Percentiles rank a stretch among this genome's conserved stretches.
Evolutionary conservation across 2,329 filamentous ascomycete genomes (phyloP).

Genomic region (Canariomyces notabilis): DNA sequence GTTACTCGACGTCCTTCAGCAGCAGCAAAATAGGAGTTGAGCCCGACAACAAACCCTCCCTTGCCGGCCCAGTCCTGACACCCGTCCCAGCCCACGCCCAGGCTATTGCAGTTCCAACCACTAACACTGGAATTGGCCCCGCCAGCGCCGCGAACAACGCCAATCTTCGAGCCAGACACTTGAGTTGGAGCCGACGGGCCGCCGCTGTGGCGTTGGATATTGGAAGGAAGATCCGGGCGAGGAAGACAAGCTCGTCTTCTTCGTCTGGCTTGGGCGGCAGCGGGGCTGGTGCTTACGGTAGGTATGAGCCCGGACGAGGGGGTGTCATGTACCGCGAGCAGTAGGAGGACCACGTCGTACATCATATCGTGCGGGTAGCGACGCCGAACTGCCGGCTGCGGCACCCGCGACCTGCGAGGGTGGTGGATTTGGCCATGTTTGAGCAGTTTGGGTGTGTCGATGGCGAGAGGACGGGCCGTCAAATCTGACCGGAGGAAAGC

Average conservation of each 20-base stretch:
- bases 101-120: neutral
- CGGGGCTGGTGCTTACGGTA: neutral
- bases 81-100: slow-evolving; percentile 4
- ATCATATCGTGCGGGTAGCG: slow-evolving; percentile 18
- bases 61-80: slow-evolving; percentile 7
- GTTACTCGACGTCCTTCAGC: neutral
- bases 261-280: neutral
- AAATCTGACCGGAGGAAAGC: neutral
- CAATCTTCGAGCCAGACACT: neutral
- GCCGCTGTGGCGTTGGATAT: slow-evolving; percentile 20
- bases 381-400: slow-evolving; percentile 24
- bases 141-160: neutral
- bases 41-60: neutral
- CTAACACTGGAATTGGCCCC: neutral
- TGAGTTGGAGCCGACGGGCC: slow-evolving; percentile 21
- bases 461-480: neutral
- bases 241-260: slow-evolving; percentile 10
- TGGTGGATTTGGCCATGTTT: slow-evolving; percentile 25
- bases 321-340: slow-evolving; percentile 1
- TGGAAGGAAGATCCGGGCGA: slow-evolving; percentile 15
- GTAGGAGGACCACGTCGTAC: slow-evolving; percentile 1
- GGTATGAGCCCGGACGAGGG: neutral
- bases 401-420: slow-evolving; percentile 28
- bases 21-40: neutral
- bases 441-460: slow-evolving; percentile 14